phyloP scores from a whole-genome alignment of 139 green algal genomes.

The Chlorella ohadii region DNA sequence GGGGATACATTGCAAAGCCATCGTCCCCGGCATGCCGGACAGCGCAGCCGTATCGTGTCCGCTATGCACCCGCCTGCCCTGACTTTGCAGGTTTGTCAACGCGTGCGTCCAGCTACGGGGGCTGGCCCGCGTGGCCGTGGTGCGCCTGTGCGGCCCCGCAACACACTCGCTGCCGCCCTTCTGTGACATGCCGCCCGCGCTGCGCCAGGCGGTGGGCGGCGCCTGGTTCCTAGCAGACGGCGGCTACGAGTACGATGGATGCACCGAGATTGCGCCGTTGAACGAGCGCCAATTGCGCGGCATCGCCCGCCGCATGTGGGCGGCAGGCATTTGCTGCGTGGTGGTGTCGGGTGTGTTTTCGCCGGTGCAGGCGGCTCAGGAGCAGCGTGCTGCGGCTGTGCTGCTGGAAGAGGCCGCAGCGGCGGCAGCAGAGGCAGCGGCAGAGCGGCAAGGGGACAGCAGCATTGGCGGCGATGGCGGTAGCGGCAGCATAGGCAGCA shows the following conservation, averaged over 20 bases:
- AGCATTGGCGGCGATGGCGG: not conserved
- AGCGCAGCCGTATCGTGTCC: too few relatives aligned
- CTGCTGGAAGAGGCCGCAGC: not conserved
- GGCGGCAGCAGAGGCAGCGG: not conserved
- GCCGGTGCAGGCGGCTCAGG: slow-evolving; percentile 40
- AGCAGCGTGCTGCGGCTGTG: slow-evolving; percentile 22
- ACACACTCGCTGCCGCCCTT: slow-evolving; percentile 50
- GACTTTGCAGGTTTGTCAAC: slow-evolving; percentile 46
- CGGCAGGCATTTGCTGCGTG: slow-evolving; percentile 13
- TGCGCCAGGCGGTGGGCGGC: slow-evolving; percentile 21
- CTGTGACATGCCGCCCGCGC: slow-evolving; percentile 41
- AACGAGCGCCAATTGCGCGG: slow-evolving; percentile 15
- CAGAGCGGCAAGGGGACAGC: not conserved
- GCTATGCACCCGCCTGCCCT: too few relatives aligned
- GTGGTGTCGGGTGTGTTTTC: slow-evolving; percentile 51
- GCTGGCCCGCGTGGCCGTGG: slow-evolving; percentile 38
- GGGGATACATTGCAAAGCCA: too few relatives aligned
- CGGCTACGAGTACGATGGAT: slow-evolving; percentile 56
- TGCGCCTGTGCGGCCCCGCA: slow-evolving; percentile 53
- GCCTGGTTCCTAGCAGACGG: slow-evolving; percentile 19
- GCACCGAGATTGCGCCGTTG: slow-evolving; percentile 32
- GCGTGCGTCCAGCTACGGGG: slow-evolving; percentile 30
- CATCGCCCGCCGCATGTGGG: slow-evolving; percentile 16
- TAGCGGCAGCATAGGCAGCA: not conserved
- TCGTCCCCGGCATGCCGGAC: too few relatives aligned